phyloP scores from a whole-genome alignment of 345 rosid genomes.

The Syzygium aromaticum region DNA sequence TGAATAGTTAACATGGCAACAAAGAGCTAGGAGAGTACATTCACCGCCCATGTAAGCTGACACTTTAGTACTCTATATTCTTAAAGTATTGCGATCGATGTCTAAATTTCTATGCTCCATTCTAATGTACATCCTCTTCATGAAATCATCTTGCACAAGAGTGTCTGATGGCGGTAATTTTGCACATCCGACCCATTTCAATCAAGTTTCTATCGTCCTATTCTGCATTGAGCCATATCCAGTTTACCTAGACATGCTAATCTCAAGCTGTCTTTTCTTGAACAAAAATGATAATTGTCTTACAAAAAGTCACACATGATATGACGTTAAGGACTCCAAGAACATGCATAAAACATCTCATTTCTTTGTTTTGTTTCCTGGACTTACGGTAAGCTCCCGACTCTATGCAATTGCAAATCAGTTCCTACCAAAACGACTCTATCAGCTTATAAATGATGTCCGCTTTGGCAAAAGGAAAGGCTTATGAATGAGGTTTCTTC shows the following conservation, averaged over 20 bases:
- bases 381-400: not conserved
- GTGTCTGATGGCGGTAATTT: not conserved
- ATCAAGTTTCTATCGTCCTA: not conserved
- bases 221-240: not conserved
- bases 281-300: not conserved
- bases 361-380: not conserved
- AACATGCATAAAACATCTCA: not conserved
- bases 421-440: not conserved
- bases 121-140: not conserved
- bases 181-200: not conserved
- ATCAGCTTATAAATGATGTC: not conserved
- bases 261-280: not conserved
- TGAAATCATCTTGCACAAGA: not conserved
- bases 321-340: not conserved
- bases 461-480: not conserved
- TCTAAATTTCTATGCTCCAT: not conserved
- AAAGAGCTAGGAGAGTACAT: not conserved
- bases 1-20: not conserved
- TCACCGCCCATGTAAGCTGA: not conserved
- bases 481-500: not conserved
- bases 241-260: not conserved
- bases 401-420: not conserved
- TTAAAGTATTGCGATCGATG: not conserved
- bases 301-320: not conserved
- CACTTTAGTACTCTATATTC: not conserved